phyloP scores from a whole-genome alignment of 2,329 filamentous ascomycete genomes.

The Lecanicillium sp. region DNA sequence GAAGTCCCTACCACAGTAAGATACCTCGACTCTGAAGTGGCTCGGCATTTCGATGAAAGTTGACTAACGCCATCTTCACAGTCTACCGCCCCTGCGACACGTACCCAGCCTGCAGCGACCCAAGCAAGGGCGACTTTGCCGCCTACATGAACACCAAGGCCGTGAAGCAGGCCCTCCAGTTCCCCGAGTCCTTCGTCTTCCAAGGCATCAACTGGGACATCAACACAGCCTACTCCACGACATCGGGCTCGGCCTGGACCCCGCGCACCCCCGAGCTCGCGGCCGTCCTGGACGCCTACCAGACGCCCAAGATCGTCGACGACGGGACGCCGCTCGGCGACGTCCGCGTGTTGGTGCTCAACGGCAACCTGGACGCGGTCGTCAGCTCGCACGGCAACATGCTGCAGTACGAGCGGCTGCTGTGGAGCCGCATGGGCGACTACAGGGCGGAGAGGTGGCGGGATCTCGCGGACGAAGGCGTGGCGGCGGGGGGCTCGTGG shows the following conservation, averaged over 20 bases:
- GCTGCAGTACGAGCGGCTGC: conserved; percentile 33
- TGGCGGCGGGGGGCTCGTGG: conserved; percentile 15
- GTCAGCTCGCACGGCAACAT: conserved; percentile 22
- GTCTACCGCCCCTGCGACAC: conserved; percentile 13
- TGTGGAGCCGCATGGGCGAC: conserved; percentile 38
- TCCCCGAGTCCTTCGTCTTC: conserved; percentile 66
- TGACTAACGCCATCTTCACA: neutral
- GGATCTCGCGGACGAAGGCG: conserved; percentile 12
- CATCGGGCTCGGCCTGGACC: conserved; percentile 1
- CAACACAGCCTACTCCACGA: conserved; percentile 49
- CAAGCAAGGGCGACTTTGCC: conserved; percentile 19
- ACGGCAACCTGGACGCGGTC: conserved; percentile 20
- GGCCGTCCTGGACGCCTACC: conserved; percentile 16
- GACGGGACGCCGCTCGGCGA: conserved; percentile 15
- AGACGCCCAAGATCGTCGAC: neutral
- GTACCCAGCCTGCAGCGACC: conserved; percentile 12
- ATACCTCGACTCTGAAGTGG: conserved; percentile 25
- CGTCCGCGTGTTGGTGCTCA: conserved; percentile 19
- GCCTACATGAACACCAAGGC: conserved; percentile 20
- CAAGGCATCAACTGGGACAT: conserved; percentile 92
- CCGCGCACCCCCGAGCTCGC: conserved; percentile 15
- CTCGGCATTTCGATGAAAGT: conserved; percentile 29
- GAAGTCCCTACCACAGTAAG: conserved; percentile 40
- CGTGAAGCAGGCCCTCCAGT: conserved; percentile 18
- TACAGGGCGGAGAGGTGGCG: conserved; percentile 29